phyloP scores from a whole-genome alignment of 1,284 basidiomycete genomes.

The Jaminaea rosea region DNA sequence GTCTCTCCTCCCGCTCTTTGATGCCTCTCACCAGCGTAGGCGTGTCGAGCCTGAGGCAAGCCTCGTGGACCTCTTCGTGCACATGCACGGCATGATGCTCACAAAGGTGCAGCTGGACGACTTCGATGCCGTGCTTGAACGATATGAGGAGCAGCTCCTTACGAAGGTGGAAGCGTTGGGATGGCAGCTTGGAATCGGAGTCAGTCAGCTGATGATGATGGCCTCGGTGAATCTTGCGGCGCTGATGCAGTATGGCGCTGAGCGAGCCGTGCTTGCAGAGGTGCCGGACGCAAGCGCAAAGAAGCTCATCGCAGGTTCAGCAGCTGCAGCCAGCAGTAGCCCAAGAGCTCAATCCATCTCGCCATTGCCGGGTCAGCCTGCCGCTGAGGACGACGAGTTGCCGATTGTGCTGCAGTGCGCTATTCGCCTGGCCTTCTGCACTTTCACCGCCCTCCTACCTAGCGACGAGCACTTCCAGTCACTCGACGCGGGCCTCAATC shows the following conservation, averaged over 20 bases:
- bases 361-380: no score
- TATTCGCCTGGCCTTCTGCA: slow-evolving; percentile 67
- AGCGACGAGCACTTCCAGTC: not conserved
- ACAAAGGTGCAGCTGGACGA: slow-evolving; percentile 87
- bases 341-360: not conserved
- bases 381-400: slow-evolving; percentile 47
- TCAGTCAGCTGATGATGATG: slow-evolving; percentile 98
- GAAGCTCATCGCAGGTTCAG: no score
- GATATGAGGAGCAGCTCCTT: slow-evolving; percentile 60
- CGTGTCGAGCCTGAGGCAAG: slow-evolving; percentile 59
- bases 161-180: not conserved
- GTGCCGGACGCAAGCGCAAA: not conserved
- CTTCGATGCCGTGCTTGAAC: slow-evolving; percentile 68
- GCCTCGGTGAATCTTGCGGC: slow-evolving; percentile 71
- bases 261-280: slow-evolving; percentile 58
- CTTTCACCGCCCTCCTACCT: slow-evolving; percentile 63
- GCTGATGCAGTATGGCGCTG: slow-evolving; percentile 78
- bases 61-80: slow-evolving; percentile 73
- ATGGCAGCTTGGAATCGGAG: slow-evolving; percentile 13
- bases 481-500: slow-evolving; percentile 50
- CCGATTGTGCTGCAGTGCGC: slow-evolving; percentile 64
- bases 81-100: slow-evolving; percentile 90
- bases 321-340: slow-evolving; percentile 3
- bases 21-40: slow-evolving; percentile 57
- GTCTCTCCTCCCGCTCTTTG: slow-evolving; percentile 76